Conservation (phyloP, 352 stramenopile species). For the Globisporangium alternatum region DNA sequence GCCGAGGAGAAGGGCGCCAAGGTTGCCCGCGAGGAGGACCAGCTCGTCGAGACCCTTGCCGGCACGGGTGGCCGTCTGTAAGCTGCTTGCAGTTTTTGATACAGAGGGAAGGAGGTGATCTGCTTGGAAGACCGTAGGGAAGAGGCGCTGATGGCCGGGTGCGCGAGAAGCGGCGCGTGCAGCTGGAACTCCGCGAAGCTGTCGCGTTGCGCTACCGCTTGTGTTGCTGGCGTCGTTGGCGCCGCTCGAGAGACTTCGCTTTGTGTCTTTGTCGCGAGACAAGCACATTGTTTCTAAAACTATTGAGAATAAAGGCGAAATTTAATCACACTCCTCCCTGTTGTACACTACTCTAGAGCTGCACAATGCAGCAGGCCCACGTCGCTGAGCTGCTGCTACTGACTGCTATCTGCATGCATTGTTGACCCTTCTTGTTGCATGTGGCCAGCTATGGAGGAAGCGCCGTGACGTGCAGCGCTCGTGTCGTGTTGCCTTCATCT, state of each 20-base stretch:
- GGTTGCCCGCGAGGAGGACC: conserved; percentile 84
- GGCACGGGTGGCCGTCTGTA: conserved; percentile 89
- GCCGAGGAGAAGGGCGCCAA: conserved; percentile 91
- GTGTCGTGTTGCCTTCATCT: neutral
- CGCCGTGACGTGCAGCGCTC: neutral
- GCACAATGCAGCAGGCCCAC: neutral
- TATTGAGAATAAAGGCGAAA: conserved; percentile 87
- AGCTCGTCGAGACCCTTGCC: conserved; percentile 85
- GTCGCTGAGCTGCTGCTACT: neutral
- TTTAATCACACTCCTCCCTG: conserved; percentile 37
- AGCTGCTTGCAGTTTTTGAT: conserved; percentile 30
- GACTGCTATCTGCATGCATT: neutral
- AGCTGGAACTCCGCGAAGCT: conserved; percentile 4
- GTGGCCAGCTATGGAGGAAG: neutral
- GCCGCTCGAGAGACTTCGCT: neutral
- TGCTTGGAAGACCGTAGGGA: conserved; percentile 8
- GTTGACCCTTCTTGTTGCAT: neutral
- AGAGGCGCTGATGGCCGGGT: neutral
- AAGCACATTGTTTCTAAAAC: conserved; percentile 54
- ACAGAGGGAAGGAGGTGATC: conserved; percentile 16
- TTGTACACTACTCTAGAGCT: neutral
- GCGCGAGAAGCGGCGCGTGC: conserved; percentile 1
- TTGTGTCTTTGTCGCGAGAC: conserved; percentile 11
- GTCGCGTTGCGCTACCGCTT: neutral
- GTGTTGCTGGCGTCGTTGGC: neutral